phyloP scores from a whole-genome alignment of 352 stramenopile species.

The Thraustochytrium sp. region DNA sequence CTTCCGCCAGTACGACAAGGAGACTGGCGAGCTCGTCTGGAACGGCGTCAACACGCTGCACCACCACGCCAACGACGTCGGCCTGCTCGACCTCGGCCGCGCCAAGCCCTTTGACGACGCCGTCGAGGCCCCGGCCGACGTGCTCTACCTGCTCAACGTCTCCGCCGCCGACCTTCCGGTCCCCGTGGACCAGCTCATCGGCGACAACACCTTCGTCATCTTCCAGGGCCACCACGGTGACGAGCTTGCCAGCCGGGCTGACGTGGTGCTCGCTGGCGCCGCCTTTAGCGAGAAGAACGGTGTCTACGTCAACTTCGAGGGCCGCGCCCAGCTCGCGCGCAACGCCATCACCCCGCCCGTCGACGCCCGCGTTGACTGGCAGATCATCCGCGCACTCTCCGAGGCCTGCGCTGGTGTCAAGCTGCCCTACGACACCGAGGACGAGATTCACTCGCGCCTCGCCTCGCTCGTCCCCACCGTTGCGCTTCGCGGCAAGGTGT shows the following conservation, averaged over 20 bases:
- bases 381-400: slow-evolving; percentile 44
- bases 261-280: slow-evolving; percentile 28
- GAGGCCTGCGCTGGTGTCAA: background rate
- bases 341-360: slow-evolving; percentile 19
- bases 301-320: slow-evolving; percentile 45
- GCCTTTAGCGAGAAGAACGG: slow-evolving; percentile 43
- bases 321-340: slow-evolving; percentile 29
- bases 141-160: slow-evolving; percentile 43
- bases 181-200: slow-evolving; percentile 21
- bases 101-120: background rate
- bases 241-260: slow-evolving; percentile 30
- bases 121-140: background rate
- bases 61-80: slow-evolving; percentile 38
- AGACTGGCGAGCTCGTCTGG: slow-evolving; percentile 31
- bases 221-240: slow-evolving; percentile 44
- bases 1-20: slow-evolving; percentile 29
- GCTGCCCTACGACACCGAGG: slow-evolving; percentile 37
- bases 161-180: slow-evolving; percentile 23
- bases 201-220: slow-evolving; percentile 23
- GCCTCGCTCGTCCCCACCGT: slow-evolving; percentile 31
- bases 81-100: slow-evolving; percentile 37
- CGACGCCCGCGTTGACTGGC: slow-evolving; percentile 41
- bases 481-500: background rate
- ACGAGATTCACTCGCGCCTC: slow-evolving; percentile 13
- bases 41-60: slow-evolving; percentile 44